Percentiles rank a stretch among this genome's conserved stretches.
These are phyloP conservation scores for Malassezia caprae DNA, from an alignment of 1,284 basidiomycete species.

Conservation along the genomic window DNA sequence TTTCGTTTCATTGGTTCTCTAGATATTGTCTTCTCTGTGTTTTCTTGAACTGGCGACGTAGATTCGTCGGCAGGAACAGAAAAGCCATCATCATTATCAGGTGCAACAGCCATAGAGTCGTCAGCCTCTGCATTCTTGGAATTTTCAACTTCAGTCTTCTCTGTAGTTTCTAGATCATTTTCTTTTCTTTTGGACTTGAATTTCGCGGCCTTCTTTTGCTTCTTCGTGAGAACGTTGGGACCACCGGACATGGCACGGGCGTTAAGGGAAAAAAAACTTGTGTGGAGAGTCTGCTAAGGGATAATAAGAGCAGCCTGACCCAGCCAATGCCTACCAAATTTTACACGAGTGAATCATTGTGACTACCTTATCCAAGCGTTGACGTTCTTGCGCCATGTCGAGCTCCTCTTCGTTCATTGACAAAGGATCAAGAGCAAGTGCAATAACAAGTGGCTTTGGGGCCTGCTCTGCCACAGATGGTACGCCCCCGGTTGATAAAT, in stretches of 20 bases:
- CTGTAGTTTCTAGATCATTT: constrained; percentile 2
- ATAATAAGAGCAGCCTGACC: background rate
- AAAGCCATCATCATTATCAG: background rate
- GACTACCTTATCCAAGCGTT: background rate
- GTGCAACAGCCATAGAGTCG: background rate
- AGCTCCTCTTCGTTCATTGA: background rate
- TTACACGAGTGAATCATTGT: background rate
- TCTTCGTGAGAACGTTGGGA: constrained; percentile 23
- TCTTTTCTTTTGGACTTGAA: constrained; percentile 20
- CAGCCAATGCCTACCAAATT: constrained; percentile 4
- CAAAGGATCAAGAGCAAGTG: constrained; percentile 9
- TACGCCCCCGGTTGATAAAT: background rate
- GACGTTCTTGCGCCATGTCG: background rate
- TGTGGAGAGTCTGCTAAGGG: background rate
- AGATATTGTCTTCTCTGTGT: constrained; percentile 17
- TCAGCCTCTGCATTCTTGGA: background rate
- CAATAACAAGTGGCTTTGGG: constrained; percentile 12
- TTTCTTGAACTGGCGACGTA: background rate
- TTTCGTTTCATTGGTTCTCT: background rate
- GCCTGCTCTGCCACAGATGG: background rate
- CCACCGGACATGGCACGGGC: background rate
- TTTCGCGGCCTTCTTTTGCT: constrained; percentile 32
- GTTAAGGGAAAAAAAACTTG: background rate
- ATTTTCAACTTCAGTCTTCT: constrained; percentile 16
- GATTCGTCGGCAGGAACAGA: background rate